A percentile compares a stretch with the other conserved stretches of the same genome.
These are phyloP conservation scores for Fagopyrum esculentum DNA, from an alignment of 148 eudicot genomes.

Conservation along the genomic window DNA sequence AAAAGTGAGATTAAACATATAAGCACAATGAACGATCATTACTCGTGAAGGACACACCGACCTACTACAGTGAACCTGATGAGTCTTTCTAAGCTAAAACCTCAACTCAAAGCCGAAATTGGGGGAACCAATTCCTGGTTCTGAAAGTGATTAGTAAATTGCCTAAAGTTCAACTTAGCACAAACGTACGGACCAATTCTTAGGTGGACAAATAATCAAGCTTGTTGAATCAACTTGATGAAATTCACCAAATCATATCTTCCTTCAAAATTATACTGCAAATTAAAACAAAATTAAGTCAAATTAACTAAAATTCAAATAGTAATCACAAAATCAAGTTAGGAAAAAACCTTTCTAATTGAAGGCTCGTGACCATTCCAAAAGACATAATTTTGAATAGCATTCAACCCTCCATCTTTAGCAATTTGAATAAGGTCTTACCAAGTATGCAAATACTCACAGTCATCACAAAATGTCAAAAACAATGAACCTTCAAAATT, in stretches of 20 bases:
- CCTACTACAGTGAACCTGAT: no score
- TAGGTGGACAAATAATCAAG: slow-evolving; percentile 82
- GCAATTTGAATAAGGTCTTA: slow-evolving; percentile 76
- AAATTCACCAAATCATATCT: slow-evolving; percentile 76
- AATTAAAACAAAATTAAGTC: slow-evolving; percentile 10
- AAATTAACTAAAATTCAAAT: background rate
- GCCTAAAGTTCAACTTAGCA: slow-evolving; percentile 90
- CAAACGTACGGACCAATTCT: slow-evolving; percentile 91
- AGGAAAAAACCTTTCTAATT: slow-evolving; percentile 50
- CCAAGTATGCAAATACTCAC: slow-evolving; percentile 66
- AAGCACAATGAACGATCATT: no score
- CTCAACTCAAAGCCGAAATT: no score
- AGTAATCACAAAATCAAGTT: background rate
- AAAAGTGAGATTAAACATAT: no score
- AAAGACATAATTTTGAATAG: slow-evolving; percentile 86
- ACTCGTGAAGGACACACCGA: no score
- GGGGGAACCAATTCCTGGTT: no score
- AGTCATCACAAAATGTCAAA: background rate
- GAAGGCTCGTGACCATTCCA: slow-evolving; percentile 99
- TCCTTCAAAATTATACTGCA: slow-evolving; percentile 80
- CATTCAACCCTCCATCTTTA: slow-evolving; percentile 84
- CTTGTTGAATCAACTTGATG: slow-evolving; percentile 56
- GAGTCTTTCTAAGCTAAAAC: no score
- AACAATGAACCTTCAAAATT: no score
- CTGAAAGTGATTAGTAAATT: background rate